These are phyloP conservation scores for Chrysoporthe austroafricana DNA, from an alignment of 2,329 filamentous ascomycete species.

Conservation along the genomic window DNA sequence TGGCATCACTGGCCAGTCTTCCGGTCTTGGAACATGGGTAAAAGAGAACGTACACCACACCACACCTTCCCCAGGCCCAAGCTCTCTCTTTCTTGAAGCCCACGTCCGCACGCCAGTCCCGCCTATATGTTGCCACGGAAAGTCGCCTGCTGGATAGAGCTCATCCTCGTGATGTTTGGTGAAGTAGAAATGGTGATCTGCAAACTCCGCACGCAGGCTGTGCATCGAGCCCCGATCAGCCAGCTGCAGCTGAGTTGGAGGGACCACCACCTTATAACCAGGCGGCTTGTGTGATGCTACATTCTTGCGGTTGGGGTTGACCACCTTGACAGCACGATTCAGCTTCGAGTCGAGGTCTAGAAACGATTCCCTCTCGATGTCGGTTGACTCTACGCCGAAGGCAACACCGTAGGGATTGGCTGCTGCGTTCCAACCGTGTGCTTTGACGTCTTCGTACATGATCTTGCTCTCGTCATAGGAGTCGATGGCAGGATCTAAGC, in stretches of 20 bases:
- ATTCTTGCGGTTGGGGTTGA: conserved; percentile 58
- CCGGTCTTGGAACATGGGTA: conserved; percentile 58
- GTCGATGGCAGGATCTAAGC: conserved; percentile 60
- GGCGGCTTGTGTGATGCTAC: conserved; percentile 52
- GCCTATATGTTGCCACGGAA: conserved; percentile 62
- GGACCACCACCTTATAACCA: conserved; percentile 53
- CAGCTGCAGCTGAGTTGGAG: conserved; percentile 60
- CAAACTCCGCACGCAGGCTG: conserved; percentile 62
- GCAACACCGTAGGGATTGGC: conserved; percentile 13
- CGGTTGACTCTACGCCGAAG: conserved; percentile 13
- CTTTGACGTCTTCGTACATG: conserved; percentile 55
- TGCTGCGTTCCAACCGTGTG: conserved; percentile 18
- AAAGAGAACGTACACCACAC: conserved; percentile 41
- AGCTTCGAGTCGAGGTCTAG: conserved; percentile 11
- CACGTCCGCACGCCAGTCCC: conserved; percentile 42
- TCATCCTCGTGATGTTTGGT: conserved; percentile 60
- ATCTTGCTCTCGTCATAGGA: conserved; percentile 53
- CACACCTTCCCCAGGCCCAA: conserved; percentile 14
- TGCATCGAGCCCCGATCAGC: conserved; percentile 57
- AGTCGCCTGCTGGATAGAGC: conserved; percentile 62
- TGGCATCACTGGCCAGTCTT: conserved; percentile 65
- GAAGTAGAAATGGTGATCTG: conserved; percentile 62
- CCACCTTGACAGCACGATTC: conserved; percentile 32
- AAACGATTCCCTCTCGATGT: conserved; percentile 3
- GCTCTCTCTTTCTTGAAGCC: conserved; percentile 48